A percentile compares a stretch with the other conserved stretches of the same genome.
phyloP scores from a whole-genome alignment of 306 rosid genomes.

The Acacia acuminata region DNA sequence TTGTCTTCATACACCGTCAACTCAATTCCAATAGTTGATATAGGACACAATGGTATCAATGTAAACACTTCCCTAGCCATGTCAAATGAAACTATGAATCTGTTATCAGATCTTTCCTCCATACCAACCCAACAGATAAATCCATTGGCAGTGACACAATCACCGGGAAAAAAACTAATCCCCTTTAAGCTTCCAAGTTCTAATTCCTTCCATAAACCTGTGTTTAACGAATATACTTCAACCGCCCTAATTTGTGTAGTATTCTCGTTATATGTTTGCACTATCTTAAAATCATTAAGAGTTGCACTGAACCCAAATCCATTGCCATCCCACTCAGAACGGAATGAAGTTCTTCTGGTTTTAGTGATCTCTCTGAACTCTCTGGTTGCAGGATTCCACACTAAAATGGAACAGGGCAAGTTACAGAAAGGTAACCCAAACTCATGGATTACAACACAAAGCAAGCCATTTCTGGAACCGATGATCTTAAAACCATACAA shows the following conservation, averaged over 20 bases:
- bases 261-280: no score
- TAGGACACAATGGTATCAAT: not conserved
- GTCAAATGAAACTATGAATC: not conserved
- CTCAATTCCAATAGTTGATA: not conserved
- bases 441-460: not conserved
- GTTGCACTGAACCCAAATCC: not conserved
- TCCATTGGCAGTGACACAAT: no score
- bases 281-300: not conserved
- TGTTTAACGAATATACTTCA: not conserved
- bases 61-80: not conserved
- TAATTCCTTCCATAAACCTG: not conserved
- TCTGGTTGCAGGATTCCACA: not conserved
- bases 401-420: not conserved
- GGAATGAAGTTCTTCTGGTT: not conserved
- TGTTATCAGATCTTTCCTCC: no score
- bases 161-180: no score
- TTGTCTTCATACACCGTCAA: not conserved
- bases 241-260: not conserved
- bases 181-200: no score
- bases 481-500: not conserved
- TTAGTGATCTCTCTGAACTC: not conserved
- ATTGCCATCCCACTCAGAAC: not conserved
- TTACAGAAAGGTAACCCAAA: no score
- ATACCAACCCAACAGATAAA: no score
- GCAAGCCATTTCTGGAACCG: slow-evolving; percentile 27